Percentiles rank a stretch among this genome's conserved stretches.
Conservation (phyloP, 148 eudicot species). For the Fagopyrum esculentum region DNA sequence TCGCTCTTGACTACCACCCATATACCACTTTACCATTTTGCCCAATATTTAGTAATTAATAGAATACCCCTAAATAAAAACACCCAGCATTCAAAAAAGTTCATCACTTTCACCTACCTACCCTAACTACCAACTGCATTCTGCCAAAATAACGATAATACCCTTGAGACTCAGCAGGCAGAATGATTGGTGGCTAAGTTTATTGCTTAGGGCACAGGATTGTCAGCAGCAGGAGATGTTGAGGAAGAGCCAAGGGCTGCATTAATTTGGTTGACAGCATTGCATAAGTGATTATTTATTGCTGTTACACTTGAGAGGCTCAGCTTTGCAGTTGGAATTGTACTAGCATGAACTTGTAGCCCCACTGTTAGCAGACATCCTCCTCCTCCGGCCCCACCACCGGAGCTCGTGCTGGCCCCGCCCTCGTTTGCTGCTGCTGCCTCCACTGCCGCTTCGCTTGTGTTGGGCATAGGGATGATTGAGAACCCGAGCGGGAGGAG, state of each 20-base stretch:
- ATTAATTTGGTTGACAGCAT: constrained; percentile 61
- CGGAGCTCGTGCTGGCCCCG: not conserved
- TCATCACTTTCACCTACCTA: not conserved
- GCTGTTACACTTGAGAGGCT: constrained; percentile 69
- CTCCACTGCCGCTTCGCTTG: not conserved
- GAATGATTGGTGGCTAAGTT: not conserved
- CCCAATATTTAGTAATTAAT: not conserved
- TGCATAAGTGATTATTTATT: constrained; percentile 59
- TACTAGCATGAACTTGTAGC: constrained; percentile 74
- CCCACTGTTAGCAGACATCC: constrained; percentile 80
- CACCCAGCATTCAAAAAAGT: not conserved
- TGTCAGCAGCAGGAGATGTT: not conserved
- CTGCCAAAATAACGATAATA: not conserved
- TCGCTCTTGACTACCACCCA: constrained; percentile 16
- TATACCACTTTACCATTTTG: not conserved
- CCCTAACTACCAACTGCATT: constrained; percentile 4
- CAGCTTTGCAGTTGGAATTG: constrained; percentile 64
- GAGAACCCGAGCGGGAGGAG: constrained; percentile 83
- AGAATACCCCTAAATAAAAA: not conserved
- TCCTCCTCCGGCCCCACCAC: not conserved
- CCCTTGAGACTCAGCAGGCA: not conserved
- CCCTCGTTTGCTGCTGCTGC: not conserved
- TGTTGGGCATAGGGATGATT: constrained; percentile 33
- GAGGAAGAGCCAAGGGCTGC: constrained; percentile 20
- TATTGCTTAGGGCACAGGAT: not conserved